phyloP scores from a whole-genome alignment of 208 protist genomes.

The Trypanosoma vivax region DNA sequence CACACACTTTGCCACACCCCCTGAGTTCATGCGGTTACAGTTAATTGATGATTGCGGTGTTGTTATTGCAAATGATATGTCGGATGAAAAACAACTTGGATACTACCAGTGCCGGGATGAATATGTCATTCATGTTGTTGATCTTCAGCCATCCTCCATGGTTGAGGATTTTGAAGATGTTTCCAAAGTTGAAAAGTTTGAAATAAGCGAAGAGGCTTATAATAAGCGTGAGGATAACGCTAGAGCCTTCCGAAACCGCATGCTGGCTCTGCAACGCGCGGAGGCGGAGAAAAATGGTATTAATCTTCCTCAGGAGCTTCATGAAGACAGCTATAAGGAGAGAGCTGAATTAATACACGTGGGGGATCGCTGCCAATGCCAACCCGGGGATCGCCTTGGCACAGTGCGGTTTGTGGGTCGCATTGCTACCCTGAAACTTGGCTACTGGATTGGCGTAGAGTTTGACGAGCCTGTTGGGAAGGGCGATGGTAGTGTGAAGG shows the following conservation, averaged over 20 bases:
- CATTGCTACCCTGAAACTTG: constrained; percentile 68
- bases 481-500: constrained; percentile 90
- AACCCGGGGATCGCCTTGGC: constrained; percentile 76
- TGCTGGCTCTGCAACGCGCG: constrained; percentile 61
- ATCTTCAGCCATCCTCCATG: constrained; percentile 66
- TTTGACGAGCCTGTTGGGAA: constrained; percentile 95
- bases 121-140: constrained; percentile 84
- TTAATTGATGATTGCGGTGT: constrained; percentile 71
- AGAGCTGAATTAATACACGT: constrained; percentile 62
- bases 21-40: constrained; percentile 63
- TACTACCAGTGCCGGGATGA: constrained; percentile 82
- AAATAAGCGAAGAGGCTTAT: constrained; percentile 88
- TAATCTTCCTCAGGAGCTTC: constrained; percentile 28
- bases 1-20: constrained; percentile 73
- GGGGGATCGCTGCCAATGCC: constrained; percentile 79
- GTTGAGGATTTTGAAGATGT: constrained; percentile 78
- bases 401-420: constrained; percentile 86
- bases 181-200: constrained; percentile 88
- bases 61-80: constrained; percentile 50
- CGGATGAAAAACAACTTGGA: constrained; percentile 67
- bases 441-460: constrained; percentile 90
- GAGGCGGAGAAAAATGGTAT: constrained; percentile 61
- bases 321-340: constrained; percentile 68
- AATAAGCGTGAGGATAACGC: constrained; percentile 79
- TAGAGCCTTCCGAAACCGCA: constrained; percentile 67